Conservation (phyloP, 306 rosid species). For the Notholithocarpus densiflorus region DNA sequence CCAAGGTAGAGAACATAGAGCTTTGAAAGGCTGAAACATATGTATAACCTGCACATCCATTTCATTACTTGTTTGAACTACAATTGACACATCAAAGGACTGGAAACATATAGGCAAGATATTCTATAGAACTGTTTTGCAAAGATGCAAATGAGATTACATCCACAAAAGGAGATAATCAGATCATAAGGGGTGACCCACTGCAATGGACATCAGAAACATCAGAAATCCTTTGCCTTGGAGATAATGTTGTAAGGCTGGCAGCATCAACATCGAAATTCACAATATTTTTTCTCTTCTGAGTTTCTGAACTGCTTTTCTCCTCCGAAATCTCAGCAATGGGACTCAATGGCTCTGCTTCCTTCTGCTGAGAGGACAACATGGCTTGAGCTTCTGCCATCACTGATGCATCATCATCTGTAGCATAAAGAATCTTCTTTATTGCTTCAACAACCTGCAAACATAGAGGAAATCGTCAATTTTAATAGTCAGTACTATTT, state of each 20-base stretch:
- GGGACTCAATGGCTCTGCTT: slow-evolving; percentile 60
- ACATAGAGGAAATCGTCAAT: slow-evolving; percentile 1
- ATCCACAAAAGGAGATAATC: slow-evolving; percentile 3
- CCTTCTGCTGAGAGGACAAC: slow-evolving; percentile 40
- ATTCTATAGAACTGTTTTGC: not conserved
- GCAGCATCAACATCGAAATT: slow-evolving; percentile 73
- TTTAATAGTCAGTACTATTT: not conserved
- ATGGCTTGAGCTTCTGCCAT: slow-evolving; percentile 92
- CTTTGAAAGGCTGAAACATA: not conserved
- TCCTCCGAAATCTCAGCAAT: slow-evolving; percentile 78
- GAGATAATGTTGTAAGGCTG: slow-evolving; percentile 53
- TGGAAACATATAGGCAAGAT: not conserved
- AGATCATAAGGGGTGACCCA: slow-evolving; percentile 93
- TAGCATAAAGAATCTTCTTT: slow-evolving; percentile 83
- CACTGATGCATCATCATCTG: slow-evolving; percentile 70
- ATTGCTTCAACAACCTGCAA: slow-evolving; percentile 77
- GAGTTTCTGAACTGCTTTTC: slow-evolving; percentile 56
- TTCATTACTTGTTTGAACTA: not conserved
- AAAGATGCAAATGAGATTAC: not conserved
- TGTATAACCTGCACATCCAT: not conserved
- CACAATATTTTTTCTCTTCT: slow-evolving; percentile 67
- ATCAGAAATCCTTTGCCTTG: slow-evolving; percentile 81
- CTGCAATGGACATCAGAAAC: slow-evolving; percentile 81
- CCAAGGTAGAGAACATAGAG: not conserved
- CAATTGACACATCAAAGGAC: not conserved